Base-by-base conservation (phyloP, 2,329 filamentous ascomycete genomes). In the Alternaria angustiovoidea region DNA sequence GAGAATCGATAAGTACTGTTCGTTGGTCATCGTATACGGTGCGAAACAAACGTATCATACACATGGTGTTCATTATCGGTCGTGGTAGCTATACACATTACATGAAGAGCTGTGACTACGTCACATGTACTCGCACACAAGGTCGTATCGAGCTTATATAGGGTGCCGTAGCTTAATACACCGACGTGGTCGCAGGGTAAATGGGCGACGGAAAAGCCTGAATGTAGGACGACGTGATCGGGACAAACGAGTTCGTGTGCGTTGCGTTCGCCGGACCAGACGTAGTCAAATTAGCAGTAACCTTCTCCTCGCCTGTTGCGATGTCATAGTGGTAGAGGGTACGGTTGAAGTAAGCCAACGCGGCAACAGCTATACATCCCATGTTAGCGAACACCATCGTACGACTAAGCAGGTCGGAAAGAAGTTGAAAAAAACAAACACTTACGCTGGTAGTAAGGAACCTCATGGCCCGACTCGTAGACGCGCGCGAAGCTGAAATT, bases 391-490 rank as follows among this genome's bases (percentile, higher is more conserved):
- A 18, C 4, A 5, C 3, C 39, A 55, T 48, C 0, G 2, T 48
- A 16, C 30, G 30, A 0, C 20, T 8, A 36, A 18, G 16, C 30
- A 4, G 12, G 2, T 11, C 20, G 12, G 14, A 16, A 28, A 0
- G 12, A 43, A 16, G 7, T 9, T 22, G 22, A 14, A 12, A 14
- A 8, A 11, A 22, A 36, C 5, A 26, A 5, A 3, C 9, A 63
- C 65, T 62, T 44, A 70, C 68, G 78, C 62, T 81, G 80, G 60
- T 81, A 81, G 63, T 72, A 80, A 1, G 78, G 78, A n/a, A 80
- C 71, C 54, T 78, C 74, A 48, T 82, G 80, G 3, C 80, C 80
- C 7, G 79, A 64, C 44, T 82, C 78, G 38, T 76, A 78, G 8
- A 78, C 62, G 12, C 76, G 65, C 3, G 73, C 67, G 69, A 82